A percentile compares a stretch with the other conserved stretches of the same genome.
phyloP scores from a whole-genome alignment of 2,329 filamentous ascomycete species.

The Penicillium capsulatum region DNA sequence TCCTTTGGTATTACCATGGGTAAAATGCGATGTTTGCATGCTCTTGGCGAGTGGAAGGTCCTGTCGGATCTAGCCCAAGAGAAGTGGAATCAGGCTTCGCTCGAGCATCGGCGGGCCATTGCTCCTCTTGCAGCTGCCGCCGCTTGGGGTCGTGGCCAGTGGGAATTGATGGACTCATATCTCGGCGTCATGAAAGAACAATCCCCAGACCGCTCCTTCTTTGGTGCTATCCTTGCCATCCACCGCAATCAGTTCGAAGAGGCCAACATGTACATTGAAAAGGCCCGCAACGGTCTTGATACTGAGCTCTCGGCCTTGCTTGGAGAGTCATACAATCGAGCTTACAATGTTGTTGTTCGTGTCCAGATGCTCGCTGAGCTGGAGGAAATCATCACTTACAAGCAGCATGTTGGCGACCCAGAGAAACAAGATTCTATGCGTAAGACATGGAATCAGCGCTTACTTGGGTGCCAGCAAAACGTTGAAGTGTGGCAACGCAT shows the following conservation, averaged over 20 bases:
- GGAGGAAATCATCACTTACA: conserved; percentile 97
- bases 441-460: conserved; percentile 88
- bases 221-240: conserved; percentile 89
- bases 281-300: conserved; percentile 87
- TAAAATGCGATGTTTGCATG: conserved; percentile 98
- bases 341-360: conserved; percentile 95
- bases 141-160: conserved; percentile 93
- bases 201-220: conserved; percentile 94
- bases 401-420: conserved; percentile 73
- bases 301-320: conserved; percentile 92
- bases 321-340: conserved; percentile 97
- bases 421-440: conserved; percentile 89
- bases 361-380: conserved; percentile 99
- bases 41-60: conserved; percentile 94
- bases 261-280: conserved; percentile 81
- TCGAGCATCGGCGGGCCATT: conserved; percentile 84
- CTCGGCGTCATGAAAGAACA: conserved; percentile 89
- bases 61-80: conserved; percentile 83
- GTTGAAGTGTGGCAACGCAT: conserved; percentile 98
- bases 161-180: conserved; percentile 98
- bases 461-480: conserved; percentile 93
- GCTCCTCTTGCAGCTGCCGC: conserved; percentile 91
- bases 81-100: conserved; percentile 85
- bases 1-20: conserved; percentile 98
- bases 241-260: conserved; percentile 95